These are phyloP conservation scores for Oehlia diaphana DNA, from an alignment of 192 early-diverging fungal genomes.

Conservation along the genomic window DNA sequence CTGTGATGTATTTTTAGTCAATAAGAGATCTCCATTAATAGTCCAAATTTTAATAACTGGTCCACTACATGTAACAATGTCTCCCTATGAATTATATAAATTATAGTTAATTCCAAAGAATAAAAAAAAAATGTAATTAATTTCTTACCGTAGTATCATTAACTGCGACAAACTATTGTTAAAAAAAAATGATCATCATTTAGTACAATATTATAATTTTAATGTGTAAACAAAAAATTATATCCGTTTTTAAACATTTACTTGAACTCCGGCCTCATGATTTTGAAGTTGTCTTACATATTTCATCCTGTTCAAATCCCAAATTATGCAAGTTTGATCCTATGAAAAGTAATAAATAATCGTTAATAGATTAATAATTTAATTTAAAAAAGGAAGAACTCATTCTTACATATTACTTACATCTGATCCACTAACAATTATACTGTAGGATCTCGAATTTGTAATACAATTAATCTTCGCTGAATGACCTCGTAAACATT, in stretches of 20 bases:
- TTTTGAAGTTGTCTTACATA: constrained; percentile 58
- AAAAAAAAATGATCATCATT: not conserved
- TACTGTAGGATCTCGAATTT: constrained; percentile 57
- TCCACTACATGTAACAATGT: constrained; percentile 63
- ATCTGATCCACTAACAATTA: constrained; percentile 59
- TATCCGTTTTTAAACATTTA: not conserved
- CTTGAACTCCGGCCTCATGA: constrained; percentile 53
- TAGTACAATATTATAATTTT: not conserved
- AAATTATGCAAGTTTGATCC: constrained; percentile 63
- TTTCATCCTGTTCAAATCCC: constrained; percentile 65
- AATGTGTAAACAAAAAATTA: not conserved
- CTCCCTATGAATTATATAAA: constrained; percentile 40
- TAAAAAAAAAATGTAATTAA: not conserved
- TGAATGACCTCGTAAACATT: constrained; percentile 60
- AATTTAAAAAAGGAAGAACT: not conserved
- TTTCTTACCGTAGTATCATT: constrained; percentile 60
- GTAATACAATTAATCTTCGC: constrained; percentile 50
- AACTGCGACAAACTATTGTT: constrained; percentile 39
- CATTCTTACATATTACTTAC: constrained; percentile 29
- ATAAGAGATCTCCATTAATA: constrained; percentile 63
- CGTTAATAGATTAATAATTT: not conserved
- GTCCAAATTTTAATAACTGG: constrained; percentile 59
- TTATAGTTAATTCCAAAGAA: not conserved
- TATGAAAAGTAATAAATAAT: constrained; percentile 30
- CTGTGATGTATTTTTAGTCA: constrained; percentile 50